Percentiles rank a stretch among this genome's conserved stretches.
These are phyloP conservation scores for Candida michaelii DNA, from an alignment of 805 yeast species.

Conservation along the genomic window DNA sequence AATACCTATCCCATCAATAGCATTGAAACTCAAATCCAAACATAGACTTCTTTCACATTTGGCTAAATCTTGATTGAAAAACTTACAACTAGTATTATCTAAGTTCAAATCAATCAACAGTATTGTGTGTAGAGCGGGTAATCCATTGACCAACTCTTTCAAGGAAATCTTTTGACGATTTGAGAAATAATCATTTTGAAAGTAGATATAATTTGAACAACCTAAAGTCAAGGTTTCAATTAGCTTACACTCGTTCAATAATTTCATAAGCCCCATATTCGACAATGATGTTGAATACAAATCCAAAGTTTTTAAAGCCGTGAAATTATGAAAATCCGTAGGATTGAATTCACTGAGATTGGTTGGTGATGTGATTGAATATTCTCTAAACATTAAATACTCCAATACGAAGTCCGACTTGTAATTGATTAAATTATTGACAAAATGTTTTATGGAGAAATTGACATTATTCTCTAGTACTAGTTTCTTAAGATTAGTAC, in stretches of 20 bases:
- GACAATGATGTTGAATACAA: conserved; percentile 43
- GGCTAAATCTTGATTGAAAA: conserved; percentile 27
- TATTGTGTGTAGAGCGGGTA: conserved; percentile 22
- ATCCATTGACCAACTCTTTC: conserved; percentile 18
- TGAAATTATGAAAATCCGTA: conserved; percentile 24
- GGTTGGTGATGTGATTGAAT: conserved; percentile 18
- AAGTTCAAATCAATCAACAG: conserved; percentile 35
- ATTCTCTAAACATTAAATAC: conserved; percentile 33
- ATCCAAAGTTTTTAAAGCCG: conserved; percentile 27
- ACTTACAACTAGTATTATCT: conserved; percentile 33
- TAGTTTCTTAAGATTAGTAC: conserved; percentile 14
- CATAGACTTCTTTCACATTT: conserved; percentile 8
- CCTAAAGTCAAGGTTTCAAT: conserved; percentile 30
- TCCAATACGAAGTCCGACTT: conserved; percentile 26
- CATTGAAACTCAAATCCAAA: conserved; percentile 41
- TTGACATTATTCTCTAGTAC: conserved; percentile 35
- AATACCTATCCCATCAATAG: conserved; percentile 40
- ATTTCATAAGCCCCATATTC: conserved; percentile 38
- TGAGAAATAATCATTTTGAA: conserved; percentile 21
- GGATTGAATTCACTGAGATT: conserved; percentile 27
- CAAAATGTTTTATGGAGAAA: conserved; percentile 26
- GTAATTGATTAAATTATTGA: conserved; percentile 29
- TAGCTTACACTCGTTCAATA: conserved; percentile 31
- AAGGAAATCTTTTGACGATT: conserved; percentile 15
- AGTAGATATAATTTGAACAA: conserved; percentile 32